Evolutionary conservation across 2,329 filamentous ascomycete genomes (phyloP).

Genomic region (Colletotrichum cuscutae): DNA sequence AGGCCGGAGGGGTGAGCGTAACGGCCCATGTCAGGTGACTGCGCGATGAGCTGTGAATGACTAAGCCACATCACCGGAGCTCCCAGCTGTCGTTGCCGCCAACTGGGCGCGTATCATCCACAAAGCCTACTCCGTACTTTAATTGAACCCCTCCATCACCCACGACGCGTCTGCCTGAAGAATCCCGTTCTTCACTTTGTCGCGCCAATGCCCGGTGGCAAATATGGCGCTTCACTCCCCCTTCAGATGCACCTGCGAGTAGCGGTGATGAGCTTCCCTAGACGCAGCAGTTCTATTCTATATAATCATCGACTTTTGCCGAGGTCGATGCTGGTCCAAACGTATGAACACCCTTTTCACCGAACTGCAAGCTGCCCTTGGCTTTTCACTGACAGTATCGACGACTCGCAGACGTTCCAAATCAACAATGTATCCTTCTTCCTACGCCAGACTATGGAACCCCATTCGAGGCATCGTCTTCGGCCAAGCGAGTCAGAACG

Average conservation of each 20-base stretch:
- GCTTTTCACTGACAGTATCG: neutral
- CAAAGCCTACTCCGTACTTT: neutral
- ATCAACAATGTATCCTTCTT: constrained; percentile 41
- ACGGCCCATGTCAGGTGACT: constrained; percentile 44
- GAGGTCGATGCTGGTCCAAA: neutral
- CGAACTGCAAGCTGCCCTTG: neutral
- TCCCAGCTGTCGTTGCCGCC: constrained; percentile 12
- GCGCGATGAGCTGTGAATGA: constrained; percentile 42
- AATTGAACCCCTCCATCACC: constrained; percentile 18
- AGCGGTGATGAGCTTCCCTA: constrained; percentile 35
- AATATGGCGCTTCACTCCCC: constrained; percentile 46
- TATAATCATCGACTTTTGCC: neutral
- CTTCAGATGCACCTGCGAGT: constrained; percentile 36
- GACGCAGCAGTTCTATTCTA: neutral
- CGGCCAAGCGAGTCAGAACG: constrained; percentile 29
- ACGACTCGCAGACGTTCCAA: constrained; percentile 1
- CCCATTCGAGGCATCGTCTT: constrained; percentile 46
- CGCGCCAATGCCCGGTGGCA: constrained; percentile 45
- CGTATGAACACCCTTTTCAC: neutral
- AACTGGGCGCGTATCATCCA: constrained; percentile 4
- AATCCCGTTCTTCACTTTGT: constrained; percentile 18
- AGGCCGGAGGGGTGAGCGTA: constrained; percentile 27
- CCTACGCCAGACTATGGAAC: constrained; percentile 45
- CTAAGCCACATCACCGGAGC: constrained; percentile 42
- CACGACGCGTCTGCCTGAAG: constrained; percentile 45